Conservation (phyloP, 2,329 filamentous ascomycete genomes). For the Exophiala sp. region DNA sequence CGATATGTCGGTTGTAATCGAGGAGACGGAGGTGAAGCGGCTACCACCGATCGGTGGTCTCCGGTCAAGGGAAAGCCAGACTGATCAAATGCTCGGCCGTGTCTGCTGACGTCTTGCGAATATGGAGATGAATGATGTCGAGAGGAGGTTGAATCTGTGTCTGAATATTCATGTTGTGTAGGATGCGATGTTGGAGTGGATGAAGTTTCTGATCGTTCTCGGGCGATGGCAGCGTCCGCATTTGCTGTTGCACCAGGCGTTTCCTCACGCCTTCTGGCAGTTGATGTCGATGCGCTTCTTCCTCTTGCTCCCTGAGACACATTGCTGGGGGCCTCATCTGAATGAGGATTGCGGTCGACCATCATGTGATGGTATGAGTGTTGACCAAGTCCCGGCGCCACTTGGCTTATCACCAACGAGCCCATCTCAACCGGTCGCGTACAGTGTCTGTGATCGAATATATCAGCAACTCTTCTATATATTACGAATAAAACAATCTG, state of each 20-base stretch:
- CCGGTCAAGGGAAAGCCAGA: conserved; percentile 30
- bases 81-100: conserved; percentile 28
- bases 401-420: conserved; percentile 60
- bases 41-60: conserved; percentile 30
- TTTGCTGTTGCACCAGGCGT: neutral
- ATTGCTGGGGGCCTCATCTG: conserved; percentile 16
- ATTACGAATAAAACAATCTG: neutral
- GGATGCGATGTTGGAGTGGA: conserved; percentile 15
- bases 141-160: conserved; percentile 11
- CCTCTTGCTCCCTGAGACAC: conserved; percentile 16
- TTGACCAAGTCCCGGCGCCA: conserved; percentile 63
- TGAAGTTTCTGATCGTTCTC: conserved; percentile 7
- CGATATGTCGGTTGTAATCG: conserved; percentile 42
- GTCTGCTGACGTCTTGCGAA: conserved; percentile 21
- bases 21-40: conserved; percentile 42
- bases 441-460: conserved; percentile 19
- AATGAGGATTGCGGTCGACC: conserved; percentile 42
- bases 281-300: conserved; percentile 14
- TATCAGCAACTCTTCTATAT: conserved; percentile 12
- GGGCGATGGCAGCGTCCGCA: conserved; percentile 7
- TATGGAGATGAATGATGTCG: conserved; percentile 14
- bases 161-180: conserved; percentile 8
- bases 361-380: conserved; percentile 61
- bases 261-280: conserved; percentile 5
- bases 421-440: conserved; percentile 48